phyloP scores from a whole-genome alignment of 2,329 filamentous ascomycete genomes.

The Acrocalymma vagum region DNA sequence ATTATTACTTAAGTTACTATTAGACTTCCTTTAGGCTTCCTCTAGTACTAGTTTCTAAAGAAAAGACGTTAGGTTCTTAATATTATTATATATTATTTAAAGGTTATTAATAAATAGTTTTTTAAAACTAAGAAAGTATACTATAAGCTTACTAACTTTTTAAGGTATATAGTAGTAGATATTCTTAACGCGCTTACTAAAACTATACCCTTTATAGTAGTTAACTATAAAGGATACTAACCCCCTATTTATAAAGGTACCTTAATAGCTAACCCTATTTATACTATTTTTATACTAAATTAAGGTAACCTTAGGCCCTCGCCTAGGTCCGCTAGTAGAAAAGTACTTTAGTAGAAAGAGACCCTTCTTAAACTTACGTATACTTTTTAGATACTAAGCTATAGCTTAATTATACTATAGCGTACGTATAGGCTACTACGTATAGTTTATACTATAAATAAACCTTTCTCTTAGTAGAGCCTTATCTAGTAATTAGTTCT shows the following conservation, averaged over 20 bases:
- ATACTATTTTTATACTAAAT: constrained; percentile 14
- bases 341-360: constrained; percentile 19
- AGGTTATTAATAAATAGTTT: constrained; percentile 1
- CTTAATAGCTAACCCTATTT: constrained; percentile 11
- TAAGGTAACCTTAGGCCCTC: constrained; percentile 15
- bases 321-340: constrained; percentile 14
- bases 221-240: neutral
- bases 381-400: neutral
- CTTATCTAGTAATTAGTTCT: neutral
- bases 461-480: constrained; percentile 3
- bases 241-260: neutral
- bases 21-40: neutral
- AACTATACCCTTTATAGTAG: constrained; percentile 1
- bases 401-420: neutral
- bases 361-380: constrained; percentile 7
- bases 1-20: neutral
- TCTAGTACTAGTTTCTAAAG: neutral
- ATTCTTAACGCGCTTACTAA: neutral
- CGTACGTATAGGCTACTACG: constrained; percentile 1
- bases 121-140: constrained; percentile 5
- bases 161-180: neutral
- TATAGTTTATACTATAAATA: constrained; percentile 1
- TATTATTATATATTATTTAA: neutral
- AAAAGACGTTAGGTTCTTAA: neutral
- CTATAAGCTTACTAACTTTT: neutral